These are phyloP conservation scores for Mortierella sp. DNA, from an alignment of 371 early-diverging fungal genomes.

Conservation along the genomic window DNA sequence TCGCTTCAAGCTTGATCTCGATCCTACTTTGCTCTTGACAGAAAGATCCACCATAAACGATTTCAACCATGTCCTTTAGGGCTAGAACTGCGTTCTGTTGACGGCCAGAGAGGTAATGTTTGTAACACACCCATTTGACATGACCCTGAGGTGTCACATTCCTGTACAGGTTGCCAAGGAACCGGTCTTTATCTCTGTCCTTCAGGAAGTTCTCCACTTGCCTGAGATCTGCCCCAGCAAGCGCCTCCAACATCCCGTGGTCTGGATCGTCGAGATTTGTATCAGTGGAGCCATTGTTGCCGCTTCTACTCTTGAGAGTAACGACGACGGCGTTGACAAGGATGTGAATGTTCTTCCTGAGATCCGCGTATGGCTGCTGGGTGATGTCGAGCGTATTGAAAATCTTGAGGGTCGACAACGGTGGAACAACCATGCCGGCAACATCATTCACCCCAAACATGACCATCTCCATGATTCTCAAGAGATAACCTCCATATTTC, in stretches of 20 bases:
- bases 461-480: constrained; percentile 15
- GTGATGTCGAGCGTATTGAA: not conserved
- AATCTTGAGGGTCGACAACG: not conserved
- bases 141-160: constrained; percentile 1
- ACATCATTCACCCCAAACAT: constrained; percentile 9
- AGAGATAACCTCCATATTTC: constrained; percentile 12
- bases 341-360: not conserved
- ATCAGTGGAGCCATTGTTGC: not conserved
- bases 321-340: constrained; percentile 5
- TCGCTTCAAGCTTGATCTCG: not conserved
- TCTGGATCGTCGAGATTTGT: not conserved
- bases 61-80: not conserved
- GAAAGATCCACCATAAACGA: not conserved
- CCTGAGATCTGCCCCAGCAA: constrained; percentile 22
- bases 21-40: not conserved
- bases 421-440: constrained; percentile 10
- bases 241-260: too few species aligned
- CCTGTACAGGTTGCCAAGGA: constrained; percentile 6
- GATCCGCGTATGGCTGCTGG: not conserved
- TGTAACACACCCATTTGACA: constrained; percentile 13
- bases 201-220: not conserved
- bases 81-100: not conserved
- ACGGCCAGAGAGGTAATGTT: not conserved
- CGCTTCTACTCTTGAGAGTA: not conserved
- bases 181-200: not conserved